Evolutionary conservation across 176 grass and related monocot species (phyloP).

Genomic region (Carex parvula): DNA sequence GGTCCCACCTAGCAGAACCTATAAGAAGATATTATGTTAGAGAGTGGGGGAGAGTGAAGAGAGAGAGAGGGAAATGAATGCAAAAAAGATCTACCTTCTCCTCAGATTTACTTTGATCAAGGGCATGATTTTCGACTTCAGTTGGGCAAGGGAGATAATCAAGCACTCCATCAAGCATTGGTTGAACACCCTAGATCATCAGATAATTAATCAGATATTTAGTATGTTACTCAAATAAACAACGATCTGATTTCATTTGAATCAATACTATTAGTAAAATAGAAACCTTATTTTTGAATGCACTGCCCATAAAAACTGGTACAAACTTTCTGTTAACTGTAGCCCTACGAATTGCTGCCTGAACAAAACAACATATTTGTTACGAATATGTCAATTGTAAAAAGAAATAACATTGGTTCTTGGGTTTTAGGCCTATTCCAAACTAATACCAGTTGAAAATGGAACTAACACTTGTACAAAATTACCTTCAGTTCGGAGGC

Average conservation of each 20-base stretch:
- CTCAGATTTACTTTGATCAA: constrained; percentile 94
- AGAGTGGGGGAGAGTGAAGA: not conserved
- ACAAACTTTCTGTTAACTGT: constrained; percentile 83
- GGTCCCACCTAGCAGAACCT: constrained; percentile 76
- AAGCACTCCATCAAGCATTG: constrained; percentile 87
- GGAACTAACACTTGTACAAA: not conserved
- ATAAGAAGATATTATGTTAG: constrained; percentile 19
- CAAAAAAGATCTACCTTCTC: constrained; percentile 58
- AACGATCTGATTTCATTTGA: not conserved
- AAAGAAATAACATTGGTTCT: not conserved
- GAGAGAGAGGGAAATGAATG: not conserved
- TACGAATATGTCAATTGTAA: constrained; percentile 14
- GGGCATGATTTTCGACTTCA: constrained; percentile 85
- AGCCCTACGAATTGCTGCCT: constrained; percentile 91
- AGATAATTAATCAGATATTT: constrained; percentile 25
- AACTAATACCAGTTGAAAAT: not conserved
- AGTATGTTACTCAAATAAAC: not conserved
- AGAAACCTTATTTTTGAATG: constrained; percentile 99
- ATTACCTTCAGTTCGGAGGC: constrained; percentile 68
- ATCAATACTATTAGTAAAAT: not conserved
- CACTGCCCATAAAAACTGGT: constrained; percentile 96
- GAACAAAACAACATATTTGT: constrained; percentile 9
- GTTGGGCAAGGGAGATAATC: constrained; percentile 80
- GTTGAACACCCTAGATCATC: constrained; percentile 81
- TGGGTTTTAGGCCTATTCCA: not conserved